phyloP scores from a whole-genome alignment of 371 early-diverging fungal species.

The Lichtheimia ramosa region DNA sequence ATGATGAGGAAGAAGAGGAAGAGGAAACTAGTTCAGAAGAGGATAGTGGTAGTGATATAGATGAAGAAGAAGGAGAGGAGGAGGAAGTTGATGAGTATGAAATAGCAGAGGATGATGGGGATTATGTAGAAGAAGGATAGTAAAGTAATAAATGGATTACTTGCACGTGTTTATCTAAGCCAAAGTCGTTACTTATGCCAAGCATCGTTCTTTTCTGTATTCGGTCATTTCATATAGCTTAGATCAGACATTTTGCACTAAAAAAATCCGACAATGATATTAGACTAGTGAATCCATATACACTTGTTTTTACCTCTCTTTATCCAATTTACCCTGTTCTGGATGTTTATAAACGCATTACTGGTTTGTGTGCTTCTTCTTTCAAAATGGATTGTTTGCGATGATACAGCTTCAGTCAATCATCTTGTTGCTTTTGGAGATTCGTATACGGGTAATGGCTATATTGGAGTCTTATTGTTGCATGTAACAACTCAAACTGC shows the following conservation, averaged over 20 bases:
- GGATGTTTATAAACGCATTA: too few species aligned
- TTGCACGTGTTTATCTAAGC: too few species aligned
- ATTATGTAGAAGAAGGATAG: background rate
- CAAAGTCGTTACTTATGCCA: too few species aligned
- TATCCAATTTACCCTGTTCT: too few species aligned
- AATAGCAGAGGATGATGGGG: slow-evolving; percentile 9
- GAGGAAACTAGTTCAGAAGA: slow-evolving; percentile 6
- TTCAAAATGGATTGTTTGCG: too few species aligned
- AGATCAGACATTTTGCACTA: too few species aligned
- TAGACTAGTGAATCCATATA: too few species aligned
- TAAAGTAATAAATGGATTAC: background rate
- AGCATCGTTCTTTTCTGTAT: too few species aligned
- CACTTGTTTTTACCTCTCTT: too few species aligned
- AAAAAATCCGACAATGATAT: too few species aligned
- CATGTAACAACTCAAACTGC: background rate
- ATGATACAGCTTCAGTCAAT: background rate
- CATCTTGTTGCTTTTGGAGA: slow-evolving; percentile 12
- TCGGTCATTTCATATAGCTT: too few species aligned
- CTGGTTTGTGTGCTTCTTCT: too few species aligned
- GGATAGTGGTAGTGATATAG: background rate
- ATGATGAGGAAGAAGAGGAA: slow-evolving; percentile 7
- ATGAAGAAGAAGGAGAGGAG: slow-evolving; percentile 11
- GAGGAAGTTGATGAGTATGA: slow-evolving; percentile 6
- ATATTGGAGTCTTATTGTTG: background rate
- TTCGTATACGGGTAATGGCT: slow-evolving; percentile 9